Evolutionary conservation across 306 rosid species (phyloP).

Genomic region (Cyclanthera cordifolia): DNA sequence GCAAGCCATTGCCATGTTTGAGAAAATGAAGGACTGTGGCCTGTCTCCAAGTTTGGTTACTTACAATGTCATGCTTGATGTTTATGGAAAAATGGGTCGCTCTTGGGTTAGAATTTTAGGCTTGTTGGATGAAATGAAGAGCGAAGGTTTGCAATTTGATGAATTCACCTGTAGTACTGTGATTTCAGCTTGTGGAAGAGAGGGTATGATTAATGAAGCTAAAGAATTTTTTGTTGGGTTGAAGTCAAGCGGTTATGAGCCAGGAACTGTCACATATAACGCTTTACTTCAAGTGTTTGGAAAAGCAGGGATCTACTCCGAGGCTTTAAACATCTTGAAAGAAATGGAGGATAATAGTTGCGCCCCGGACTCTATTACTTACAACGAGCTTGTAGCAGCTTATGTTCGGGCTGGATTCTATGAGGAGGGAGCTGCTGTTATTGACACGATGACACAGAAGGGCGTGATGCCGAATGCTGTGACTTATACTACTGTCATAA

Average conservation of each 20-base stretch:
- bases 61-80: conserved; percentile 90
- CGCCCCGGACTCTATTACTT: conserved; percentile 63
- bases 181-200: conserved; percentile 85
- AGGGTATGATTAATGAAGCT: conserved; percentile 76
- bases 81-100: conserved; percentile 92
- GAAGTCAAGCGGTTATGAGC: conserved; percentile 56
- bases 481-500: conserved; percentile 74
- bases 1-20: conserved; percentile 56
- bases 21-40: conserved; percentile 56
- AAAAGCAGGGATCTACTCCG: conserved; percentile 68
- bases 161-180: conserved; percentile 93
- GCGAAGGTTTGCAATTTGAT: conserved; percentile 56
- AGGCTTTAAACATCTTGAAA: conserved; percentile 65
- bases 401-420: conserved; percentile 84
- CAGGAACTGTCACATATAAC: conserved; percentile 78
- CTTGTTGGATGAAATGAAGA: conserved; percentile 70
- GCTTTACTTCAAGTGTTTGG: conserved; percentile 75
- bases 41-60: conserved; percentile 79
- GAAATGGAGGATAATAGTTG: conserved; percentile 81
- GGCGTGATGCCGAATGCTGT: conserved; percentile 80
- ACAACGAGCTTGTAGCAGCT: conserved; percentile 82
- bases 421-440: conserved; percentile 67
- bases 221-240: conserved; percentile 53
- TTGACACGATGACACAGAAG: conserved; percentile 57
- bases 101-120: conserved; percentile 64